phyloP scores from a whole-genome alignment of 1,284 basidiomycete genomes.

The Ganoderma lingzhi region DNA sequence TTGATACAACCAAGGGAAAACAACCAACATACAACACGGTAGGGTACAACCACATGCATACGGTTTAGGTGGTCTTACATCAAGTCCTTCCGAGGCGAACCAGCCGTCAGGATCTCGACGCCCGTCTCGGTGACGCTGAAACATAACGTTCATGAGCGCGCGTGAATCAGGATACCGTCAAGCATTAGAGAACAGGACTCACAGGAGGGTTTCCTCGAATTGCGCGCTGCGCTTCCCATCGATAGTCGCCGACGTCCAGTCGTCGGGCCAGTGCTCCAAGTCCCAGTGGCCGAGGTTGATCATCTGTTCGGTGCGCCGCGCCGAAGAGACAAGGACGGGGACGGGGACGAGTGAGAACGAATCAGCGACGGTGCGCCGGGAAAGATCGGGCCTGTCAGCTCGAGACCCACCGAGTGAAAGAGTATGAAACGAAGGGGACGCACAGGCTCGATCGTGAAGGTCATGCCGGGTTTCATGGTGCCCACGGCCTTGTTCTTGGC shows the following conservation, averaged over 20 bases:
- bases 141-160: slow-evolving; percentile 9
- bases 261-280: slow-evolving; percentile 85
- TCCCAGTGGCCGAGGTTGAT: slow-evolving; percentile 86
- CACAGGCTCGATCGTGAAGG: slow-evolving; percentile 85
- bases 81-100: slow-evolving; percentile 49
- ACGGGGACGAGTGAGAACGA: background rate
- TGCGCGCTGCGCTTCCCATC: slow-evolving; percentile 94
- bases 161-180: no score
- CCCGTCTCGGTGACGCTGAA: slow-evolving; percentile 91
- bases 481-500: slow-evolving; percentile 87
- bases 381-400: background rate
- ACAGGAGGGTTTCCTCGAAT: slow-evolving; percentile 95
- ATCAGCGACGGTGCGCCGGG: background rate
- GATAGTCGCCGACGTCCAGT: slow-evolving; percentile 93
- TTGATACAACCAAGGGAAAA: background rate
- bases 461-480: slow-evolving; percentile 87
- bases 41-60: background rate
- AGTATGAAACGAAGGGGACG: slow-evolving; percentile 18
- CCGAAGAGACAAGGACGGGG: background rate
- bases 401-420: background rate
- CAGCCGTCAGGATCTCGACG: slow-evolving; percentile 87
- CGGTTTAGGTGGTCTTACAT: slow-evolving; percentile 25
- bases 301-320: slow-evolving; percentile 66
- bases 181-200: slow-evolving; percentile 42
- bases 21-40: background rate